These are phyloP conservation scores for Talaromyces marneffei DNA, from an alignment of 2,329 filamentous ascomycete genomes.

Conservation along the genomic window DNA sequence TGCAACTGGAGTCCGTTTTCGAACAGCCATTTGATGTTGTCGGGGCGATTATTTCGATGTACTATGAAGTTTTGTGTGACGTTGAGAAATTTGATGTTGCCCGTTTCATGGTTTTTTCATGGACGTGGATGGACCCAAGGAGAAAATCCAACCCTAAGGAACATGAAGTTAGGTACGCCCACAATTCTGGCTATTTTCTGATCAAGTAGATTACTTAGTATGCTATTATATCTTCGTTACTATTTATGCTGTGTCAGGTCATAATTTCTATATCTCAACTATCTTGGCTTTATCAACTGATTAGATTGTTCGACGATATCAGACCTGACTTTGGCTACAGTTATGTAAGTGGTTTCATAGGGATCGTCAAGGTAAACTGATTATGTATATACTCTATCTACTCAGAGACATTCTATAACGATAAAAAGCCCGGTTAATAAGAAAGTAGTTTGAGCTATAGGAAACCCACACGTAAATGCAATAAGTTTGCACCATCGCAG, in stretches of 20 bases:
- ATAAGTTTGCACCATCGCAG: not conserved
- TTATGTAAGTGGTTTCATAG: not conserved
- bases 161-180: not conserved
- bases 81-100: not conserved
- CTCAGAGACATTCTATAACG: not conserved
- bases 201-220: too few species aligned
- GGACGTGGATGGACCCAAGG: too few species aligned
- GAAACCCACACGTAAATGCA: not conserved
- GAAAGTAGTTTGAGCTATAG: not conserved
- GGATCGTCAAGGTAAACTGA: not conserved
- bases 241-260: too few species aligned
- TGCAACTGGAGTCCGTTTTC: slow-evolving; percentile 18
- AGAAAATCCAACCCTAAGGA: not conserved
- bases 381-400: not conserved
- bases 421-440: not conserved
- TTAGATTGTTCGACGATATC: not conserved
- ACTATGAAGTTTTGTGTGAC: not conserved
- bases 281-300: not conserved
- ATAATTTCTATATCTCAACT: too few species aligned
- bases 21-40: not conserved
- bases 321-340: not conserved
- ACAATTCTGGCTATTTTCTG: not conserved
- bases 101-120: too few species aligned
- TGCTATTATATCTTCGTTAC: too few species aligned
- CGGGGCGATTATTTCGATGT: not conserved